phyloP scores from a whole-genome alignment of 345 rosid species.

The Diplotaxis tenuifolia region DNA sequence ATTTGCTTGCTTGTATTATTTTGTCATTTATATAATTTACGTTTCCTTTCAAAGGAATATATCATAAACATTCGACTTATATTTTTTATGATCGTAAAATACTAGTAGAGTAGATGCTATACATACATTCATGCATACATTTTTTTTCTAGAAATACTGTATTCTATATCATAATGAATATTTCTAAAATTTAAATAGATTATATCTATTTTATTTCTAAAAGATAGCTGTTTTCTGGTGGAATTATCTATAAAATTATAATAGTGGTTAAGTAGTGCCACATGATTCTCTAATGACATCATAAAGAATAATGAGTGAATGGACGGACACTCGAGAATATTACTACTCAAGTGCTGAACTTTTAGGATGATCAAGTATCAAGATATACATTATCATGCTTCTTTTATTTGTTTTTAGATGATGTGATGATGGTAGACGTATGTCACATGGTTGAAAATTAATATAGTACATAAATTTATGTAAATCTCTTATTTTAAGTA shows the following conservation, averaged over 20 bases:
- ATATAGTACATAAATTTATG: not conserved
- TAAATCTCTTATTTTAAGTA: not conserved
- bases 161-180: not conserved
- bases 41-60: not conserved
- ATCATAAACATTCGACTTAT: not conserved
- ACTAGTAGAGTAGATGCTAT: not conserved
- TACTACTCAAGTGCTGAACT: constrained; percentile 36
- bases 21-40: not conserved
- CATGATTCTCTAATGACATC: constrained; percentile 32
- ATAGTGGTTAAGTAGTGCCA: constrained; percentile 13
- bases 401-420: constrained; percentile 3
- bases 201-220: constrained; percentile 7
- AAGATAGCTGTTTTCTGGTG: constrained; percentile 24
- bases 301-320: constrained; percentile 38
- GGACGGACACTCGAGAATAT: constrained; percentile 39
- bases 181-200: not conserved
- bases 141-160: not conserved
- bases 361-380: constrained; percentile 24
- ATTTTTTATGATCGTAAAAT: not conserved
- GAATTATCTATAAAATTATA: constrained; percentile 14
- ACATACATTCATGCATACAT: not conserved
- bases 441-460: constrained; percentile 4
- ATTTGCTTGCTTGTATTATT: not conserved
- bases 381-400: not conserved
- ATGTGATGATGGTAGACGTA: constrained; percentile 3